phyloP scores from a whole-genome alignment of 108 stramenopile species.

The Nannochloropsis granulata region DNA sequence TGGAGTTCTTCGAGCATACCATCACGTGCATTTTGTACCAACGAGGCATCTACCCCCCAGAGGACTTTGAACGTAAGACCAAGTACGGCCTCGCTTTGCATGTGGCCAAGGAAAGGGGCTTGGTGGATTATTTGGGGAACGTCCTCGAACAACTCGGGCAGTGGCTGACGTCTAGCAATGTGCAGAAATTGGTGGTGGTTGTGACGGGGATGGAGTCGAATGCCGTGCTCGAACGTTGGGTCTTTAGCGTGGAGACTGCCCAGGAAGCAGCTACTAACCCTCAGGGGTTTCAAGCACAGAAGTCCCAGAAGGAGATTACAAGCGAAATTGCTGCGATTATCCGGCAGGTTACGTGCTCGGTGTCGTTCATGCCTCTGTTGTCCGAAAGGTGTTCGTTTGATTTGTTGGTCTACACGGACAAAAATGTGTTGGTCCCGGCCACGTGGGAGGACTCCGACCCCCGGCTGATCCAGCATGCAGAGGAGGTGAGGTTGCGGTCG shows the following conservation, averaged over 20 bases:
- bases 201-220: slow-evolving; percentile 80
- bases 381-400: slow-evolving; percentile 95
- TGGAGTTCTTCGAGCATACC: slow-evolving; percentile 94
- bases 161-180: slow-evolving; percentile 71
- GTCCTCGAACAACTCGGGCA: slow-evolving; percentile 76
- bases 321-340: slow-evolving; percentile 93
- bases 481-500: slow-evolving; percentile 77
- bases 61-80: slow-evolving; percentile 71
- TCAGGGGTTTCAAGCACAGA: slow-evolving; percentile 11
- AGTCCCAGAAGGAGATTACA: slow-evolving; percentile 79
- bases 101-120: slow-evolving; percentile 80
- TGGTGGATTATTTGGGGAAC: slow-evolving; percentile 63
- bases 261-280: not conserved
- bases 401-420: slow-evolving; percentile 72
- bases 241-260: slow-evolving; percentile 64
- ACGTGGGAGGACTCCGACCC: slow-evolving; percentile 97
- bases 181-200: slow-evolving; percentile 87
- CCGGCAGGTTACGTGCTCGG: slow-evolving; percentile 87
- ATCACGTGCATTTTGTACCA: slow-evolving; percentile 97
- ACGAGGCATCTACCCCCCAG: slow-evolving; percentile 94
- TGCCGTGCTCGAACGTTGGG: slow-evolving; percentile 93
- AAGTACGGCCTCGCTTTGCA: slow-evolving; percentile 93
- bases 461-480: slow-evolving; percentile 77
- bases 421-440: slow-evolving; percentile 41
- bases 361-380: slow-evolving; percentile 89